phyloP scores from a whole-genome alignment of 345 rosid genomes.

The Boechera retrofracta region DNA sequence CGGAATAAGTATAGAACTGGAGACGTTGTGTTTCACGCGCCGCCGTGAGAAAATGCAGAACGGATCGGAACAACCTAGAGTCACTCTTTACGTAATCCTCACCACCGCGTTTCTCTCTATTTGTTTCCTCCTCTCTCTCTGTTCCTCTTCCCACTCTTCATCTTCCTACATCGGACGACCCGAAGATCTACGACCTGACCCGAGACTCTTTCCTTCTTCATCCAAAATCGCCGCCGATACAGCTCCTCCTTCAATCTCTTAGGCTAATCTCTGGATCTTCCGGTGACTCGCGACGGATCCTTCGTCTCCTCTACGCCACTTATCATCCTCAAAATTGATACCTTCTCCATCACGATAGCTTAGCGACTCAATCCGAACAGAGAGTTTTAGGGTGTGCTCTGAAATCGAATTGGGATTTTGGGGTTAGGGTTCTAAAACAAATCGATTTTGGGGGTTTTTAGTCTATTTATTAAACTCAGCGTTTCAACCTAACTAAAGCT shows the following conservation, averaged over 20 bases:
- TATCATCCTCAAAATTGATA: constrained; percentile 89
- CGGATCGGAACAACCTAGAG: constrained; percentile 49
- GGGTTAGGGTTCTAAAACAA: too few species aligned
- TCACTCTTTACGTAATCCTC: constrained; percentile 62
- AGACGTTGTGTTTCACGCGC: constrained; percentile 1
- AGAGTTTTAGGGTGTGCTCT: too few species aligned
- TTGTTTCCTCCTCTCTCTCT: constrained; percentile 64
- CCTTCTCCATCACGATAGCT: constrained; percentile 81
- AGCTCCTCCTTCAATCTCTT: constrained; percentile 74
- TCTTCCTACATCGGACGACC: constrained; percentile 41
- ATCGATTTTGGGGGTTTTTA: too few species aligned
- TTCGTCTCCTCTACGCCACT: constrained; percentile 74
- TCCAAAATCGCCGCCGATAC: constrained; percentile 65
- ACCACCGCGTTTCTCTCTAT: constrained; percentile 68
- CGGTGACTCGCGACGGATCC: constrained; percentile 67
- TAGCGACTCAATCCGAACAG: constrained; percentile 58
- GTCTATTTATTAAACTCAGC: too few species aligned
- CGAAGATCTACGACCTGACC: constrained; percentile 55
- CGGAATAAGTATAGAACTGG: background rate
- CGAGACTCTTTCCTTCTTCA: constrained; percentile 69
- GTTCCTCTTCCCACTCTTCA: constrained; percentile 47
- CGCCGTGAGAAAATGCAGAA: constrained; percentile 45
- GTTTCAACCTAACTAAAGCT: too few species aligned
- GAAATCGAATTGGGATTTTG: too few species aligned
- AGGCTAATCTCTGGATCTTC: constrained; percentile 74